phyloP scores from a whole-genome alignment of 2,329 filamentous ascomycete species.

The Scedosporium boydii region DNA sequence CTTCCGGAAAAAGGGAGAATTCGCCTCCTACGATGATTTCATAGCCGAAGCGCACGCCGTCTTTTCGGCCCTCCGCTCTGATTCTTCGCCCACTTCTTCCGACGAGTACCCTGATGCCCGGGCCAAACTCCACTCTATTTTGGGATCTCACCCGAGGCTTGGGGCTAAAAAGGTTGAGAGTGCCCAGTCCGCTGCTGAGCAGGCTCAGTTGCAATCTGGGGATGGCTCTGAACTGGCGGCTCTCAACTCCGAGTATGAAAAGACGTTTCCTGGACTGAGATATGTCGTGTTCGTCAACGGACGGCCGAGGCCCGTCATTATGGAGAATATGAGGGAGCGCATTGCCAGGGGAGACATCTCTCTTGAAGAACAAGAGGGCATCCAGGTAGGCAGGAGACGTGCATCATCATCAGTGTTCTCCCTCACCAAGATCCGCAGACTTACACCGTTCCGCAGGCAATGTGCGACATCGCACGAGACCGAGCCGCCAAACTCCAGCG shows the following conservation, averaged over 20 bases:
- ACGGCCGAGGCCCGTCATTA: conserved; percentile 60
- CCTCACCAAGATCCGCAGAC: conserved; percentile 7
- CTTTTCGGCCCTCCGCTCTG: conserved; percentile 43
- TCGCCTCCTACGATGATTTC: conserved; percentile 59
- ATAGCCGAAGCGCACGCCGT: conserved; percentile 56
- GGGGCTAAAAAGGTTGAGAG: conserved; percentile 78
- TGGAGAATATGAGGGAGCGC: conserved; percentile 69
- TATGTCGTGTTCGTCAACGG: conserved; percentile 94
- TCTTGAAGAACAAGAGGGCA: conserved; percentile 61
- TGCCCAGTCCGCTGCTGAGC: conserved; percentile 69
- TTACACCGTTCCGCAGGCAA: conserved; percentile 49
- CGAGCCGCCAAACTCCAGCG: conserved; percentile 54
- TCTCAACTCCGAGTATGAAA: conserved; percentile 73
- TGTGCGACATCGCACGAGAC: conserved; percentile 84
- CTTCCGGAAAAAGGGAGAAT: conserved; percentile 39
- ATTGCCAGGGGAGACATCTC: conserved; percentile 59
- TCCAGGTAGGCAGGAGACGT: conserved; percentile 47
- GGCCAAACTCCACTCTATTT: conserved; percentile 56
- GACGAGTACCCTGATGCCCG: conserved; percentile 29
- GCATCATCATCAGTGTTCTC: conserved; percentile 7
- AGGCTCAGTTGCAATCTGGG: conserved; percentile 59
- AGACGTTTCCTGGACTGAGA: conserved; percentile 67
- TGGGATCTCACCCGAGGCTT: conserved; percentile 74
- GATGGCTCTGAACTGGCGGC: conserved; percentile 42
- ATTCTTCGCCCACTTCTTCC: background rate